phyloP scores from a whole-genome alignment of 495 filamentous ascomycete species.

The Pyrenula massariospora region DNA sequence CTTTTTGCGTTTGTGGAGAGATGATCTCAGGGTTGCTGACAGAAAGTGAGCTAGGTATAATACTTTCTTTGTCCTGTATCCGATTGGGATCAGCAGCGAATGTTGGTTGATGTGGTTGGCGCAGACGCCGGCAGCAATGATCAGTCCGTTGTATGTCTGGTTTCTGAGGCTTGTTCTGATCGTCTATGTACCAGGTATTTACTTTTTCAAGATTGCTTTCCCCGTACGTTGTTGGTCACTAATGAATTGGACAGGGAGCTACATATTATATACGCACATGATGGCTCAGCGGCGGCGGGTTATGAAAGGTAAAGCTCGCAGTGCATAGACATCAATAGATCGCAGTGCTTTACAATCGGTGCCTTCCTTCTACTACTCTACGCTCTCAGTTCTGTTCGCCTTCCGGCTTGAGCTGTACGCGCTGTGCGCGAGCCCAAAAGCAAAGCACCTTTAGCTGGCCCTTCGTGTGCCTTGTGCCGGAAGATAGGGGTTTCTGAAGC shows the following conservation, averaged over 20 bases:
- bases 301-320: constrained; percentile 38
- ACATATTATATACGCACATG: constrained; percentile 89
- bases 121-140: constrained; percentile 42
- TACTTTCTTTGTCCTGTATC: constrained; percentile 85
- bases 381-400: too few species aligned
- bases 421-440: too few species aligned
- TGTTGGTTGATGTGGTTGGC: constrained; percentile 60
- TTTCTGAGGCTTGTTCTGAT: constrained; percentile 50
- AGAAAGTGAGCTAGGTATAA: constrained; percentile 49
- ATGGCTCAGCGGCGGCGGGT: constrained; percentile 75
- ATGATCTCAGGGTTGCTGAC: neutral
- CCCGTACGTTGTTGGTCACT: constrained; percentile 5
- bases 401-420: too few species aligned
- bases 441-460: too few species aligned
- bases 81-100: constrained; percentile 80
- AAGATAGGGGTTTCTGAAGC: too few species aligned
- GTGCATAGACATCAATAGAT: neutral
- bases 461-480: too few species aligned
- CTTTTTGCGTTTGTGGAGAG: constrained; percentile 1
- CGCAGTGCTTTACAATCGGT: neutral
- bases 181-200: constrained; percentile 74
- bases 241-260: constrained; percentile 48
- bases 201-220: neutral
- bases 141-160: constrained; percentile 38
- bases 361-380: too few species aligned